These are phyloP conservation scores for Kodamaea sp. DNA, from an alignment of 1,139 yeast genomes.

Conservation along the genomic window DNA sequence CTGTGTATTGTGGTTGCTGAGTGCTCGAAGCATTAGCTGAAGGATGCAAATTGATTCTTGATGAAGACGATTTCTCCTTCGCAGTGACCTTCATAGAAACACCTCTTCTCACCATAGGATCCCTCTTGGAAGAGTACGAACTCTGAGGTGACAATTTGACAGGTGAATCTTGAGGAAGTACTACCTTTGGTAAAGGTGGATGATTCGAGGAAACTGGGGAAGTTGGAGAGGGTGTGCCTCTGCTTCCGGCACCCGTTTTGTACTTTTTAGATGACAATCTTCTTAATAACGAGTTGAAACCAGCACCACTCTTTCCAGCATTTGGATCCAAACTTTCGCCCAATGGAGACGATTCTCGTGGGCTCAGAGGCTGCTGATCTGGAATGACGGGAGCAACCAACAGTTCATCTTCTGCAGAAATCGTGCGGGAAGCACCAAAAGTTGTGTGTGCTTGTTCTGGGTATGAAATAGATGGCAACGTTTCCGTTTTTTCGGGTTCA, in stretches of 20 bases:
- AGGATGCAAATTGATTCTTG: constrained; percentile 26
- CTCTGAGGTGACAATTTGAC: constrained; percentile 18
- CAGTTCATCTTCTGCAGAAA: constrained; percentile 12
- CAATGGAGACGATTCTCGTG: constrained; percentile 23
- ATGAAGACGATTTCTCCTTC: constrained; percentile 46
- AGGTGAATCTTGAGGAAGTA: constrained; percentile 19
- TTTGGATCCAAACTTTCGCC: constrained; percentile 37
- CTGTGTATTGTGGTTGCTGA: constrained; percentile 6
- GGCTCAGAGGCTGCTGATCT: constrained; percentile 39
- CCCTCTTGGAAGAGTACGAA: constrained; percentile 22
- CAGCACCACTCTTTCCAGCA: constrained; percentile 23
- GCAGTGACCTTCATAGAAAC: constrained; percentile 63
- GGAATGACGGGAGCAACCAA: constrained; percentile 23
- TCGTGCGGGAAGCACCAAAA: constrained; percentile 18
- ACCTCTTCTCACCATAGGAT: constrained; percentile 60
- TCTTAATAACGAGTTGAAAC: constrained; percentile 41
- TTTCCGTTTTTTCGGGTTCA: constrained; percentile 1
- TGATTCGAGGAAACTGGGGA: constrained; percentile 17
- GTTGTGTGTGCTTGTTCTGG: constrained; percentile 73
- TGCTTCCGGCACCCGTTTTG: constrained; percentile 13
- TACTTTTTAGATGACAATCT: constrained; percentile 40
- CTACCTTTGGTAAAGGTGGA: constrained; percentile 20
- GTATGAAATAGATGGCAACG: constrained; percentile 37
- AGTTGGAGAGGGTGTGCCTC: constrained; percentile 8
- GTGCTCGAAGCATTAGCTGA: constrained; percentile 19